These are phyloP conservation scores for Glomus cerebriforme DNA, from an alignment of 192 early-diverging fungal species.

Conservation along the genomic window DNA sequence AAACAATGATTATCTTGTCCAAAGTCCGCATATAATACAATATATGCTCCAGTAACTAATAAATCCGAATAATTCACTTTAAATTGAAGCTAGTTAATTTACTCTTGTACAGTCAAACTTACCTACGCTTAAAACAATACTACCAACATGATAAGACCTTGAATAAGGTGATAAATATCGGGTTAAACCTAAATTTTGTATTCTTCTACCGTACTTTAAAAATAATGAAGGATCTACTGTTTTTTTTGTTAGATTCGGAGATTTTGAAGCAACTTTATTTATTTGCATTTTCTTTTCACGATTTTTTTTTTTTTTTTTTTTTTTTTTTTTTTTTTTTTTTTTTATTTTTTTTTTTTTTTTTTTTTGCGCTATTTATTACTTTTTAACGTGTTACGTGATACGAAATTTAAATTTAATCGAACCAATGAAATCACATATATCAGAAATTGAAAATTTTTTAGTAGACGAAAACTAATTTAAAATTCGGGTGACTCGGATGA, in stretches of 20 bases:
- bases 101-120: neutral
- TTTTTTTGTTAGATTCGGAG: neutral
- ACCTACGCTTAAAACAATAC: neutral
- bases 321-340: no score
- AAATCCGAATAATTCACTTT: no score
- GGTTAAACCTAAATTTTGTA: neutral
- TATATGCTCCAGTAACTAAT: neutral
- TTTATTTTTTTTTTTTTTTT: no score
- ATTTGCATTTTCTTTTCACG: neutral
- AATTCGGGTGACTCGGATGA: no score
- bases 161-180: neutral
- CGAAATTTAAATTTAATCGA: no score
- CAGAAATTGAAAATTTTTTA: no score
- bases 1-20: neutral
- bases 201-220: neutral
- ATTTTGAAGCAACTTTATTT: neutral
- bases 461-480: no score
- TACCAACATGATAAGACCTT: neutral
- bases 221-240: neutral
- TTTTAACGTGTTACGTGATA: no score
- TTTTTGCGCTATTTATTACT: no score
- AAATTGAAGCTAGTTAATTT: neutral
- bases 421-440: no score
- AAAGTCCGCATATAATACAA: neutral
- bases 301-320: no score